Base-by-base conservation (phyloP, 805 yeast genomes). In the Zygosaccharomyces rouxii region DNA sequence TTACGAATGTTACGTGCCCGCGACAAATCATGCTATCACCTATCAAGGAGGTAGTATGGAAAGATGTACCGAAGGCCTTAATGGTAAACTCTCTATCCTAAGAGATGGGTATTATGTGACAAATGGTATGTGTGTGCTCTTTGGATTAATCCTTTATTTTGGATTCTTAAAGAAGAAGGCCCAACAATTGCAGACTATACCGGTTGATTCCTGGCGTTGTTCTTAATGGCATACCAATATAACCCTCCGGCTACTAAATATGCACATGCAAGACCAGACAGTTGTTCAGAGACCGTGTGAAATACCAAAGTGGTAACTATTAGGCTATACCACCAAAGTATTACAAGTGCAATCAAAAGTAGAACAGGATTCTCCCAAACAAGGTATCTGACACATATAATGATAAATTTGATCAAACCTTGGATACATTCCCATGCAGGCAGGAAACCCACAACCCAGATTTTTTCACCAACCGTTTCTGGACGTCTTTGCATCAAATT, bases 101-200 rank as follows among this genome's bases (percentile, higher is more conserved):
- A 73, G 77, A 46, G 98, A 94, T 67, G 99, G 99, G 0, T 92
- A 90, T 68, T 89, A 83, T 67, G 74, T 77, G 44, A 84, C 95
- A 35, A 92, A 89, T 62, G 46, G 79, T 7, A 50, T 88, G 10
- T 92, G 97, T 67, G 78, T 90, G 3, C 45, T 64, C 0, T 46
- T 86, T 28, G 98, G 97, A 1, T 47, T 84, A 3, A 7, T 74
- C 1, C 68, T 89, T 19, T 87, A 84, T 65, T 74, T 79, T 47
- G 71, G 74, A 0, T 87, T 83, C 80, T 81, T 89, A 31, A 79
- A 77, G 52, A 71, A 70, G 42, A 84, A 86, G 46, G 81, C 85
- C 5, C 70, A 69, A 18, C 69, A 77, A 48, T 69, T 92, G 51
- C 97, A 94, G 68, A 70, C 77, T 35, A 69, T 90, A 48, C 95